These are phyloP conservation scores for Phytophthora agathidicida DNA, from an alignment of 352 stramenopile genomes.

Conservation along the genomic window DNA sequence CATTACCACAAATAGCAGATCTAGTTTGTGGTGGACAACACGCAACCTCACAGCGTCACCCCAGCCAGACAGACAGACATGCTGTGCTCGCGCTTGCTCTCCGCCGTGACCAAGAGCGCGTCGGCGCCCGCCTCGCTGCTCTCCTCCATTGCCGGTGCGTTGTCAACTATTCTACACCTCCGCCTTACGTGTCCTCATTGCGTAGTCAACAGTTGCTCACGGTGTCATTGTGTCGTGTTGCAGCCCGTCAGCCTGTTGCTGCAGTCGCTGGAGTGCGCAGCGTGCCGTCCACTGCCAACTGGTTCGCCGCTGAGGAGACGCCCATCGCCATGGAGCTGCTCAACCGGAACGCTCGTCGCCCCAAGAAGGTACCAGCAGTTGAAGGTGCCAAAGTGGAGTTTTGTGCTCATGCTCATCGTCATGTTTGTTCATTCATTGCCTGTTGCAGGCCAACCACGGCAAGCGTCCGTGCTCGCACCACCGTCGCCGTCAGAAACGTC, in stretches of 20 bases:
- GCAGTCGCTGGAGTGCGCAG: constrained; percentile 51
- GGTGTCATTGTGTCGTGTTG: constrained; percentile 12
- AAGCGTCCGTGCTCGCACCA: constrained; percentile 87
- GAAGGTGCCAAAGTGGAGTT: not conserved
- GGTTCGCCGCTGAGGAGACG: constrained; percentile 38
- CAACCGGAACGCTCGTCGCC: constrained; percentile 81
- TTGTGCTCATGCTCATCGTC: not conserved
- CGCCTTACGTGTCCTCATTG: too few relatives aligned
- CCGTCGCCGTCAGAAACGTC: constrained; percentile 78
- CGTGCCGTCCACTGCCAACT: constrained; percentile 29
- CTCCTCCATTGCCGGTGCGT: constrained; percentile 30
- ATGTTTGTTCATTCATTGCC: not conserved
- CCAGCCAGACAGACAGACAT: constrained; percentile 37
- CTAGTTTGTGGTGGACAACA: too few relatives aligned
- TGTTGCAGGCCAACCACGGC: constrained; percentile 79
- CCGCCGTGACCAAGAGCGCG: constrained; percentile 40
- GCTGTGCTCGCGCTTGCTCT: constrained; percentile 44
- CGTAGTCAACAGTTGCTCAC: too few relatives aligned
- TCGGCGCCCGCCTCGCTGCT: constrained; percentile 41
- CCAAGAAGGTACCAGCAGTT: constrained; percentile 68
- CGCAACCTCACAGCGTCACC: too few relatives aligned
- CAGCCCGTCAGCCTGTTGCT: constrained; percentile 24
- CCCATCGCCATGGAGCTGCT: constrained; percentile 77
- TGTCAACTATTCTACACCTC: not conserved
- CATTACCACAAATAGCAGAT: too few relatives aligned